Evolutionary conservation across 345 rosid genomes (phyloP).

Genomic region (Nephelium lappaceum): DNA sequence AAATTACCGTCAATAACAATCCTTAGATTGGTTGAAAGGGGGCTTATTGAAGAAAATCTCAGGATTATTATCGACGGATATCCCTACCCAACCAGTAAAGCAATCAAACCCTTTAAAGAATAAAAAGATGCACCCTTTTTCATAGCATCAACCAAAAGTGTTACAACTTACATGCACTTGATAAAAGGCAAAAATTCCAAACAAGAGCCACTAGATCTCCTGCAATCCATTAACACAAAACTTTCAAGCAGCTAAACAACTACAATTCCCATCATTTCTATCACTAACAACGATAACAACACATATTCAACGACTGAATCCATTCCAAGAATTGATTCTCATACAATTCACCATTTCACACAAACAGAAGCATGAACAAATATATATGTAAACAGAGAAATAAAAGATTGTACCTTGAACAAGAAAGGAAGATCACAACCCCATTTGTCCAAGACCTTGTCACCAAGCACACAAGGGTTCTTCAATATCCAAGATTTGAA

Average conservation of each 20-base stretch:
- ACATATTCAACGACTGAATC: not conserved
- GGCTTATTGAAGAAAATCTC: too few relatives aligned
- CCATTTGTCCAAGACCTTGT: constrained; percentile 76
- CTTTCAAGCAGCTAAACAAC: not conserved
- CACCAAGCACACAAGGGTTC: constrained; percentile 78
- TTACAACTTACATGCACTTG: not conserved
- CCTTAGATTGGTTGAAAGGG: too few relatives aligned
- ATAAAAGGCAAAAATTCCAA: not conserved
- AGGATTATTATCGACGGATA: too few relatives aligned
- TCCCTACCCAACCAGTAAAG: too few relatives aligned
- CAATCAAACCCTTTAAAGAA: not conserved
- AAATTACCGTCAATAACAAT: too few relatives aligned
- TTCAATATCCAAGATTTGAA: constrained; percentile 74
- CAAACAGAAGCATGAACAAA: not conserved
- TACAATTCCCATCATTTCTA: not conserved
- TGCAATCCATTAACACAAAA: not conserved
- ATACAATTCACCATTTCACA: not conserved
- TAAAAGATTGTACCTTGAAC: constrained; percentile 68
- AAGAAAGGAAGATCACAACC: constrained; percentile 97
- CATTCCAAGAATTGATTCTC: not conserved
- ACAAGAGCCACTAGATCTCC: not conserved
- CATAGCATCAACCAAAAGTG: not conserved
- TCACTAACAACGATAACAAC: not conserved
- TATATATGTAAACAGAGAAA: not conserved
- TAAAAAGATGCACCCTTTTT: constrained; percentile 6